A percentile compares a stretch with the other conserved stretches of the same genome.
phyloP scores from a whole-genome alignment of 345 rosid genomes.

The Rhodamnia argentea region DNA sequence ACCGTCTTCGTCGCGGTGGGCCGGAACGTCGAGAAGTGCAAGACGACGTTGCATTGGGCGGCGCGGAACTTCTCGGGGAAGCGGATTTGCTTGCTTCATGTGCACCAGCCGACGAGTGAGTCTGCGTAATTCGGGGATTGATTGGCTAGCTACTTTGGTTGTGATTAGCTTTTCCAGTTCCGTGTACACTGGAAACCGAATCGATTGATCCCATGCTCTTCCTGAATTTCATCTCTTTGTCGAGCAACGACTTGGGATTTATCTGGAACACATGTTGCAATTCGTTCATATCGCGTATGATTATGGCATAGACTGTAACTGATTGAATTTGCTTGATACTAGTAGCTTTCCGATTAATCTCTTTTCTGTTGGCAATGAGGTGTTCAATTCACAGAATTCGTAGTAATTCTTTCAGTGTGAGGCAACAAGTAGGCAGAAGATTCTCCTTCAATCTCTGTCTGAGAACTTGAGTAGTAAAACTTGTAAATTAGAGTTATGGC shows the following conservation, averaged over 20 bases:
- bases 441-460: not conserved
- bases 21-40: constrained; percentile 48
- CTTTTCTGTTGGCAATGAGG: not conserved
- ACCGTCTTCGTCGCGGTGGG: constrained; percentile 78
- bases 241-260: not conserved
- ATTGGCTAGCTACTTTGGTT: not conserved
- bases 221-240: not conserved
- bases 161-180: not conserved
- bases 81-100: constrained; percentile 70
- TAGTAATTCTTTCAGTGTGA: not conserved
- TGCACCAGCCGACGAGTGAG: constrained; percentile 61
- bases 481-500: not conserved
- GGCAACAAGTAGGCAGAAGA: not conserved
- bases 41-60: constrained; percentile 57
- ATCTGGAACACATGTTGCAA: not conserved
- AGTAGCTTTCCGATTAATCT: not conserved
- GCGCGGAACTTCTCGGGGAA: constrained; percentile 48
- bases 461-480: not conserved
- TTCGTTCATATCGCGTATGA: not conserved
- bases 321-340: not conserved
- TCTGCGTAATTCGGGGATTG: not conserved
- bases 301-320: not conserved
- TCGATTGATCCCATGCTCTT: not conserved
- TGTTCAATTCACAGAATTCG: not conserved
- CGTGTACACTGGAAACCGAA: not conserved